Percentiles rank a stretch among this genome's conserved stretches.
Conservation (phyloP, 164 flowering plant genomes). For the Kalanchoe fedtschenkoi region DNA sequence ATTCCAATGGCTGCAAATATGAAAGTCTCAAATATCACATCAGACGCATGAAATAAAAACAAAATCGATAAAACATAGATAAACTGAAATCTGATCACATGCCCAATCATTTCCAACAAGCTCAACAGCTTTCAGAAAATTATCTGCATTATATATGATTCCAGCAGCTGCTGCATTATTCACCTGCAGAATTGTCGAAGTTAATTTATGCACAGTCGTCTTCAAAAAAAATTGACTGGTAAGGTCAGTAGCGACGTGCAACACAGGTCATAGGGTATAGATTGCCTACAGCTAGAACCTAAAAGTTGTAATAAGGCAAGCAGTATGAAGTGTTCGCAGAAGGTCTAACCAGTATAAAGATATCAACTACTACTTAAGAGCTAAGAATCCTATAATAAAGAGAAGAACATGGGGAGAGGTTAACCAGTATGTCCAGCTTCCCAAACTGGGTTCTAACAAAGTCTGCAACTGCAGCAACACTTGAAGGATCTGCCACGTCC, state of each 20-base stretch:
- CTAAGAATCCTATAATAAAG: too few species aligned
- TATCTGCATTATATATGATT: neutral
- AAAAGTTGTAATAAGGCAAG: too few species aligned
- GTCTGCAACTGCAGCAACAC: slow-evolving; percentile 11
- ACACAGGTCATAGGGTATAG: too few species aligned
- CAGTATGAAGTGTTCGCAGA: too few species aligned
- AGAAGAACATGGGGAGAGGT: neutral
- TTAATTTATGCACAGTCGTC: too few species aligned
- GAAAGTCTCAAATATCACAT: neutral
- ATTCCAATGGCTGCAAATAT: slow-evolving; percentile 14
- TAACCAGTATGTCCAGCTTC: slow-evolving; percentile 19
- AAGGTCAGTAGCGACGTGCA: too few species aligned
- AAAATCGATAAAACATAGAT: neutral
- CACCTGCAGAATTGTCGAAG: slow-evolving; percentile 19
- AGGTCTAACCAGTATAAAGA: neutral
- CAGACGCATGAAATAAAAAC: neutral
- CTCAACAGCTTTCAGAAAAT: slow-evolving; percentile 1
- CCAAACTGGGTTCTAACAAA: slow-evolving; percentile 11
- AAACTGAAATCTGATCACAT: neutral
- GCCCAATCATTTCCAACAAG: slow-evolving; percentile 8
- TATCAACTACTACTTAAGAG: too few species aligned
- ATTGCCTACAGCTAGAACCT: too few species aligned
- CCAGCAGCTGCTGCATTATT: slow-evolving; percentile 34
- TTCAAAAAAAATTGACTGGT: too few species aligned
- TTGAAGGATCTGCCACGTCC: slow-evolving; percentile 13